Percentiles rank a stretch among this genome's conserved stretches.
phyloP scores from a whole-genome alignment of 2,329 filamentous ascomycete genomes.

The Trichoderma atrobrunneum region DNA sequence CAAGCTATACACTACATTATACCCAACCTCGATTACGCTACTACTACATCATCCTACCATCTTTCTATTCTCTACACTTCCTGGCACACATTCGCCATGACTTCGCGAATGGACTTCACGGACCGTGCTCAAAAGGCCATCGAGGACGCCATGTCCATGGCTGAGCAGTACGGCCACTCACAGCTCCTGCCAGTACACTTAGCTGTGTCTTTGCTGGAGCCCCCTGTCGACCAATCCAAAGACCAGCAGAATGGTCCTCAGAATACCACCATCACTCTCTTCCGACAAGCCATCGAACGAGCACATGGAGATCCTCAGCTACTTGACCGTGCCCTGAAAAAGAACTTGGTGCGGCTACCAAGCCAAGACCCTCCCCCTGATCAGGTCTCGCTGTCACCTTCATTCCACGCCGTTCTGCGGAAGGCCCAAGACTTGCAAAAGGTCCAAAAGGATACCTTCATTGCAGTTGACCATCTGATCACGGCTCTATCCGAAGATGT shows the following conservation, averaged over 20 bases:
- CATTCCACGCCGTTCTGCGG: slow-evolving; percentile 77
- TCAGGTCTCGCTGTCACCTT: slow-evolving; percentile 75
- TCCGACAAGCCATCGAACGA: slow-evolving; percentile 90
- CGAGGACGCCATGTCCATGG: slow-evolving; percentile 81
- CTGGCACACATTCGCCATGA: slow-evolving; percentile 51
- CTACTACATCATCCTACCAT: background rate
- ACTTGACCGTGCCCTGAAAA: slow-evolving; percentile 87
- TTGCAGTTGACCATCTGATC: slow-evolving; percentile 94
- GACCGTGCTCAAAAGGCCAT: slow-evolving; percentile 88
- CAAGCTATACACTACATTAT: background rate
- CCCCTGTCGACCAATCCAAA: slow-evolving; percentile 71
- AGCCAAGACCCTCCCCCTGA: slow-evolving; percentile 95
- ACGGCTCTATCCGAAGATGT: slow-evolving; percentile 77
- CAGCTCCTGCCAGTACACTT: slow-evolving; percentile 90
- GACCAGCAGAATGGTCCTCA: slow-evolving; percentile 77
- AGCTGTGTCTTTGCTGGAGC: slow-evolving; percentile 76
- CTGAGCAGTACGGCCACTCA: slow-evolving; percentile 85
- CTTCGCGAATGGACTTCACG: slow-evolving; percentile 83
- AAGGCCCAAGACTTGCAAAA: slow-evolving; percentile 87
- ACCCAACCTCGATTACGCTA: background rate
- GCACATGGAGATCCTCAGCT: slow-evolving; percentile 89
- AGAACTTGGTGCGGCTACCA: slow-evolving; percentile 81
- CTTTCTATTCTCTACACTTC: background rate
- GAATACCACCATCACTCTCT: slow-evolving; percentile 67
- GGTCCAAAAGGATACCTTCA: slow-evolving; percentile 94